A percentile compares a stretch with the other conserved stretches of the same genome.
Evolutionary conservation across 257 asterid genomes (phyloP).

Genomic region (Verbascum thapsus): DNA sequence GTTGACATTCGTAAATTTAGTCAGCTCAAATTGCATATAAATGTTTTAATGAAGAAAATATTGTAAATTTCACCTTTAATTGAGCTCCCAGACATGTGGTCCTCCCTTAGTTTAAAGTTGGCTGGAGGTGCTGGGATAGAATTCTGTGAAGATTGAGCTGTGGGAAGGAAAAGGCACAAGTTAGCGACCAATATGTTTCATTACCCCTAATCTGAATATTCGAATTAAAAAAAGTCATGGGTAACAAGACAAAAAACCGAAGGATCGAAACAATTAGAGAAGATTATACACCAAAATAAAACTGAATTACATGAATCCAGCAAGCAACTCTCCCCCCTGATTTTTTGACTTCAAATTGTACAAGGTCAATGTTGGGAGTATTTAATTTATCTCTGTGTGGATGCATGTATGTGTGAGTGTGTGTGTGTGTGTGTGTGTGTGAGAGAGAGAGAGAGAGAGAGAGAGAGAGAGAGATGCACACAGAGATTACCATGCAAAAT

Average conservation of each 20-base stretch:
- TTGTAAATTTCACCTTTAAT: conserved; percentile 60
- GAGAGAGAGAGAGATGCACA: not conserved
- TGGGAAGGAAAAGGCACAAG: conserved; percentile 28
- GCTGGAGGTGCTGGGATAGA: conserved; percentile 72
- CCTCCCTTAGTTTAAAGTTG: conserved; percentile 77
- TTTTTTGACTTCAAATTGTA: too few species aligned
- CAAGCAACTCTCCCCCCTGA: not conserved
- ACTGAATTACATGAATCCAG: conserved; percentile 7
- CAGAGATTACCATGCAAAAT: conserved; percentile 4
- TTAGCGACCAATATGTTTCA: conserved; percentile 23
- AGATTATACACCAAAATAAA: conserved; percentile 10
- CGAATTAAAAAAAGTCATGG: not conserved
- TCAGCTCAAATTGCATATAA: conserved; percentile 17
- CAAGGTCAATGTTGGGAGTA: too few species aligned
- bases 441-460: not conserved
- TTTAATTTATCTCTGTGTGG: too few species aligned
- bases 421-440: not conserved
- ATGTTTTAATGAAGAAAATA: conserved; percentile 2
- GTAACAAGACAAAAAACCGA: conserved; percentile 16
- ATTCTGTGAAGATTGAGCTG: conserved; percentile 64
- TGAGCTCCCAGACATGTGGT: conserved; percentile 78
- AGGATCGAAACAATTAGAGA: conserved; percentile 1
- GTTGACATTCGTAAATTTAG: not conserved
- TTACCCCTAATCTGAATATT: conserved; percentile 12
- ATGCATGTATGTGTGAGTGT: too few species aligned